Evolutionary conservation across 192 early-diverging fungal species (phyloP), one percentile per base, ranked within the genome.

Genomic region (Coemansia sp.): DNA sequence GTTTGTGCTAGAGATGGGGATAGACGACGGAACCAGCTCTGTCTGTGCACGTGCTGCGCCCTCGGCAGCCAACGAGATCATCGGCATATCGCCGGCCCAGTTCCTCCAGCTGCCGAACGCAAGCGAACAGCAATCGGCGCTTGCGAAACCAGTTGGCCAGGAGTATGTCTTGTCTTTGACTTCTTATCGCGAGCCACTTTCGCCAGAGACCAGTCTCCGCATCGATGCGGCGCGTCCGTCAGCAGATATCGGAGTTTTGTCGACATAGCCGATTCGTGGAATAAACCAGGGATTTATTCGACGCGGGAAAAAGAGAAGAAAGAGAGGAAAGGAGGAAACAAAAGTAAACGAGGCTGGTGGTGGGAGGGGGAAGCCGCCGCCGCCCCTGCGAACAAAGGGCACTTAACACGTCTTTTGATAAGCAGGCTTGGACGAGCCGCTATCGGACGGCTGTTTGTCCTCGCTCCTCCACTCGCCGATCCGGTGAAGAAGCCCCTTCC

Each of bases 1-100:
- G 20, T 81, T 76, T 67, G 44, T 45, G 5, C 34, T 81, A 35
- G 30, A 39, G 33, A 20, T 62, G 0, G 23, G 15, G 18, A 60
- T 81, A 9, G 73, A 81, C 49, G 78, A 81, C 21, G 78, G 78
- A 8, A 81, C 78, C 2, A 62, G 24, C 0, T 55, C 57, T 24
- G 39, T 57, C 2, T 21, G 30, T 21, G 67, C 64, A 4, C 60
- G 45, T 0, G 57, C 64, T 1, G 53, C 73, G 12, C 23, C 73
- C 6, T 15, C 26, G 3, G 70, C 71, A 14, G 78, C 78, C 0
- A 49, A 16, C 26, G 62, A 18, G 9, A 69, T 75, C 6, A 23
- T 81, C 46, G 62, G 63, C n/a, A 55, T 67, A 1, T 59, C 70
- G 63, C 67, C 78, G 5, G 34, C 18, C n/a, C 78, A 70, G 64